phyloP scores from a whole-genome alignment of 129 eudicot species.

The Saussurea involucrata region DNA sequence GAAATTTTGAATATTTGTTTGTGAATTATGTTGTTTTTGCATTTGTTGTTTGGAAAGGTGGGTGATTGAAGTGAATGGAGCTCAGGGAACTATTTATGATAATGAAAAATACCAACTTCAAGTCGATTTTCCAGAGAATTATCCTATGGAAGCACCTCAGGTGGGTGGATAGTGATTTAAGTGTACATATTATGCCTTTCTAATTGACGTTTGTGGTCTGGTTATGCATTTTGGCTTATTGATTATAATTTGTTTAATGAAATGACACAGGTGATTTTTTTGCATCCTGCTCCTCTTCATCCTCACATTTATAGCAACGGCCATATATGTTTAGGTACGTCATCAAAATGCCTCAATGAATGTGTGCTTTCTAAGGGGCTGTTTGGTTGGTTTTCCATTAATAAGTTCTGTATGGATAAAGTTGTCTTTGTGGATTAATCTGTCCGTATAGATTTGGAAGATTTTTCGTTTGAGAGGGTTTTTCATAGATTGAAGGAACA shows the following conservation, averaged over 20 bases:
- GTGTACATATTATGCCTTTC: background rate
- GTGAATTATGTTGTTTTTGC: constrained; percentile 27
- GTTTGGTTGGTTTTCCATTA: too few species aligned
- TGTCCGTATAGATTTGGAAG: too few species aligned
- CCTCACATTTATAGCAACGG: constrained; percentile 98
- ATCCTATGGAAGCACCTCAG: constrained; percentile 99
- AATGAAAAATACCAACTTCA: constrained; percentile 80
- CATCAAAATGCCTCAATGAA: background rate
- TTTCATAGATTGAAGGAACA: too few species aligned
- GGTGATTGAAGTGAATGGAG: constrained; percentile 89
- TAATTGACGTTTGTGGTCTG: background rate
- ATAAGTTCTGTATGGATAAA: too few species aligned
- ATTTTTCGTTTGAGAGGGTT: too few species aligned
- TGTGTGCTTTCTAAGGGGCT: background rate
- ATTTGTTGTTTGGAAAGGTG: constrained; percentile 43
- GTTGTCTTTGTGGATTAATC: too few species aligned
- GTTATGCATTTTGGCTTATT: background rate
- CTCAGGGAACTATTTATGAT: constrained; percentile 74
- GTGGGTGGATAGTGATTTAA: constrained; percentile 26
- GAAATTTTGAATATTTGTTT: background rate
- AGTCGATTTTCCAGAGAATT: constrained; percentile 91
- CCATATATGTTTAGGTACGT: constrained; percentile 90
- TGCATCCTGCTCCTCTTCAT: constrained; percentile 89
- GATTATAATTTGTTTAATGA: constrained; percentile 8
- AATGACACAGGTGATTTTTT: constrained; percentile 69